phyloP scores from a whole-genome alignment of 2,329 filamentous ascomycete species.

The Simplicillium sp. region DNA sequence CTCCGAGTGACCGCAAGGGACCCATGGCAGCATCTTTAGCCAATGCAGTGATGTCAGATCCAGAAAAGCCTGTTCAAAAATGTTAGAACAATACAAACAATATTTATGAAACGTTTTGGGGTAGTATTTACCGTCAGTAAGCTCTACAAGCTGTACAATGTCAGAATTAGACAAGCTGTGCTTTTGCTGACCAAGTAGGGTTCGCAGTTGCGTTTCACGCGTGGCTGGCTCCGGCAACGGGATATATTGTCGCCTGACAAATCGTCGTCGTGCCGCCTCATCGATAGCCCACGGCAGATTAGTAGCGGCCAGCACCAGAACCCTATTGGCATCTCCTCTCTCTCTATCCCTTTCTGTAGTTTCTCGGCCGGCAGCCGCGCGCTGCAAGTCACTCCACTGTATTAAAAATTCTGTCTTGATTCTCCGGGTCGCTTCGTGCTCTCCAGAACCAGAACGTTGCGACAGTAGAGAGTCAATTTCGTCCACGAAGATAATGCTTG shows the following conservation, averaged over 20 bases:
- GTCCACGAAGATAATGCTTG: slow-evolving; percentile 96
- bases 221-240: slow-evolving; percentile 82
- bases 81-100: slow-evolving; percentile 2
- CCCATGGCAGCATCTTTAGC: slow-evolving; percentile 99
- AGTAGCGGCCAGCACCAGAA: slow-evolving; percentile 88
- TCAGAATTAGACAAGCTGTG: slow-evolving; percentile 66
- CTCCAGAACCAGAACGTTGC: slow-evolving; percentile 69
- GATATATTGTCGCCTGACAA: slow-evolving; percentile 92
- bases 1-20: slow-evolving; percentile 78
- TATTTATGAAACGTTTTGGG: neutral
- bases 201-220: slow-evolving; percentile 67
- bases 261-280: slow-evolving; percentile 81
- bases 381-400: slow-evolving; percentile 90
- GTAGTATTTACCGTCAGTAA: slow-evolving; percentile 66
- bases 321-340: slow-evolving; percentile 72
- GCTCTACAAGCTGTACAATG: slow-evolving; percentile 60
- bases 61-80: slow-evolving; percentile 68
- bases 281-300: slow-evolving; percentile 98
- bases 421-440: slow-evolving; percentile 85
- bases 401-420: slow-evolving; percentile 98
- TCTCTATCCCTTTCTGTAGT: slow-evolving; percentile 55
- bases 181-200: slow-evolving; percentile 77
- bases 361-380: slow-evolving; percentile 81
- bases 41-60: slow-evolving; percentile 90
- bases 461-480: slow-evolving; percentile 94